These are phyloP conservation scores for Coccinonectria pachysandricola DNA, from an alignment of 2,329 filamentous ascomycete genomes.

Conservation along the genomic window DNA sequence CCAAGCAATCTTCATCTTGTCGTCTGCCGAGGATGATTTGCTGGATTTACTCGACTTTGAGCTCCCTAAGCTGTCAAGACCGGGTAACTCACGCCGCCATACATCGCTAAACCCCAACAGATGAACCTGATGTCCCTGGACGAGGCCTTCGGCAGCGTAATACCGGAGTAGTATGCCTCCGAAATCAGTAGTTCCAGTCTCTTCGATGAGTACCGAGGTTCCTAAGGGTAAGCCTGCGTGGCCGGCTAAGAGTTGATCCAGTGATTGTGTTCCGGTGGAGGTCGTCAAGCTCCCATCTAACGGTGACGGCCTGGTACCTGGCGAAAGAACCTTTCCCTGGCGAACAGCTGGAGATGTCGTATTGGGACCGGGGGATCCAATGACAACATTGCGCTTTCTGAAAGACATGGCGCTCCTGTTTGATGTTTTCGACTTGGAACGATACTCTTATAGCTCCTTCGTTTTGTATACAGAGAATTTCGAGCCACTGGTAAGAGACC, in stretches of 20 bases:
- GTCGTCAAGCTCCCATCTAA: constrained; percentile 80
- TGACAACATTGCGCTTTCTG: constrained; percentile 44
- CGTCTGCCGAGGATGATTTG: constrained; percentile 34
- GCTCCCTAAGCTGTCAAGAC: constrained; percentile 38
- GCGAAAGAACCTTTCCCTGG: constrained; percentile 28
- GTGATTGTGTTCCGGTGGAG: constrained; percentile 78
- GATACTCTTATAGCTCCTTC: no score
- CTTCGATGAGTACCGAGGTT: constrained; percentile 69
- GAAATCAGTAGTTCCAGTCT: constrained; percentile 91
- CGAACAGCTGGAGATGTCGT: constrained; percentile 9
- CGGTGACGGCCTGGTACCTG: constrained; percentile 68
- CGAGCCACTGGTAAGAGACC: no score
- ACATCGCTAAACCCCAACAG: constrained; percentile 68
- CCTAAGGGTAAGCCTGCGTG: constrained; percentile 80
- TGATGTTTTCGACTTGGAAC: no score
- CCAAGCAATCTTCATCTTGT: constrained; percentile 99
- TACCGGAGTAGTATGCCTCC: constrained; percentile 74
- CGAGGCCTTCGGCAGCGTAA: constrained; percentile 84
- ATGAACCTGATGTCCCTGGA: constrained; percentile 84
- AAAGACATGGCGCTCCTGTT: constrained; percentile 44
- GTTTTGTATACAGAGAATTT: no score
- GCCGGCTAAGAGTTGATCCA: constrained; percentile 77
- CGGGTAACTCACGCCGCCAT: constrained; percentile 80
- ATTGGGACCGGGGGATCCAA: constrained; percentile 23
- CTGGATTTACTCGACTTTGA: constrained; percentile 32